Evolutionary conservation across 2,329 filamentous ascomycete species (phyloP), one percentile per base, ranked within the genome.

Genomic region (Hymenoscyphus fructigenus): DNA sequence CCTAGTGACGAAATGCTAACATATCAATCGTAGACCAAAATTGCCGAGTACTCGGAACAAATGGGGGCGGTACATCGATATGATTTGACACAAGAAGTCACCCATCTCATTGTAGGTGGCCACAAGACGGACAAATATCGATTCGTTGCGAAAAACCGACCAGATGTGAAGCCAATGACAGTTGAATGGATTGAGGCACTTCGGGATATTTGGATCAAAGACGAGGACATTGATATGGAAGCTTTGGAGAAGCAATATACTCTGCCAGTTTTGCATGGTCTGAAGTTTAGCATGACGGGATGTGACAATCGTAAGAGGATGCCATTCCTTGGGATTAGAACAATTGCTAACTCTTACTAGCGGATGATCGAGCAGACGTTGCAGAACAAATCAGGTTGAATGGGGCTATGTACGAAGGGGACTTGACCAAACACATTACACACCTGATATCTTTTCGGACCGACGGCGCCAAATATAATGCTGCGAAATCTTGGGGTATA

Each of bases 1-100:
- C 29, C 32, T 29, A n/a, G 15, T 20, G 32, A 50, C 50, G 10
- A 14, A n/a, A 29, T 56, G 23, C 61, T 66, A 29, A 67, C 20
- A 44, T 57, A 44, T 34, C 9, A 17, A 58, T 3, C 47, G 60
- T 67, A 84, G 82, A 76, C 78, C 55, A 81, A 86, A 62, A 82
- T 92, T 59, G 86, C 85, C 17, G 78, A 82, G 59, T 86, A 88
- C 66, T 91, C 91, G 20, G 78, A 82, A 68, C 87, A 97, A 75
- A 92, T 99, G 82, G 95, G 95, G 69, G 95, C 93, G 60, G 78
- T 85, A 66, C 91, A 96, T 82, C 93, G 91, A 73, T 90, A 93
- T 77, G 93, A 99, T 77, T 86, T 99, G 56, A 98, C 93, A n/a
- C 91, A 91, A 64, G 92, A 97, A 76, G 92, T 96, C 58, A 98